Conservation (phyloP, 495 filamentous ascomycete species). For the Penicillium argentinense region DNA sequence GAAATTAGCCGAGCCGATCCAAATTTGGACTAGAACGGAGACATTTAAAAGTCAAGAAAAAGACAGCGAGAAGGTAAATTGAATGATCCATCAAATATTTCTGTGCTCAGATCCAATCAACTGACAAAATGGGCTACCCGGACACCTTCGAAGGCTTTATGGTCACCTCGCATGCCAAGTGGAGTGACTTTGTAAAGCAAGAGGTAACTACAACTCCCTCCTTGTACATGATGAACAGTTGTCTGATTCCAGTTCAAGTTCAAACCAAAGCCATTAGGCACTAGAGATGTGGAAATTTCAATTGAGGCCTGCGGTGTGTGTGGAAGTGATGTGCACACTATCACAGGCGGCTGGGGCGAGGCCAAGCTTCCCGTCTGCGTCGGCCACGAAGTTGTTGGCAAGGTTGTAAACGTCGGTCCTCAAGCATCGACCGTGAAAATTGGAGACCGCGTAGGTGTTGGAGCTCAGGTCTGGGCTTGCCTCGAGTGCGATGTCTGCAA, state of each 20-base stretch:
- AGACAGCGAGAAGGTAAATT: too few species aligned
- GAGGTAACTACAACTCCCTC: background rate
- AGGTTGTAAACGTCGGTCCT: background rate
- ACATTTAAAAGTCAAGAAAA: too few species aligned
- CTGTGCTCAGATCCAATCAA: too few species aligned
- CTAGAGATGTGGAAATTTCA: background rate
- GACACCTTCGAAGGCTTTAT: background rate
- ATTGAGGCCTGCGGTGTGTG: background rate
- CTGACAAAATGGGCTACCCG: background rate
- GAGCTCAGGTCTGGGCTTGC: background rate
- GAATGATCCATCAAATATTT: too few species aligned
- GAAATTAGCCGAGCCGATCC: too few species aligned
- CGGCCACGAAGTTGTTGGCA: background rate
- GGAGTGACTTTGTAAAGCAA: background rate
- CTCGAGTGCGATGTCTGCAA: constrained; percentile 61
- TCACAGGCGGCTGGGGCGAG: background rate
- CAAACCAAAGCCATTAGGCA: background rate
- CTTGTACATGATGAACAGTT: background rate
- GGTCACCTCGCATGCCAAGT: background rate
- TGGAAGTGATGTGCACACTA: background rate
- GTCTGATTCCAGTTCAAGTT: background rate
- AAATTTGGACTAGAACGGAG: too few species aligned
- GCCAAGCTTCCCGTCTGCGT: background rate
- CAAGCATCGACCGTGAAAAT: background rate
- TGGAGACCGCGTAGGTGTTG: constrained; percentile 1